Evolutionary conservation across 345 rosid species (phyloP), one percentile per base, ranked within the genome.

Genomic region (Melaleuca alternifolia): DNA sequence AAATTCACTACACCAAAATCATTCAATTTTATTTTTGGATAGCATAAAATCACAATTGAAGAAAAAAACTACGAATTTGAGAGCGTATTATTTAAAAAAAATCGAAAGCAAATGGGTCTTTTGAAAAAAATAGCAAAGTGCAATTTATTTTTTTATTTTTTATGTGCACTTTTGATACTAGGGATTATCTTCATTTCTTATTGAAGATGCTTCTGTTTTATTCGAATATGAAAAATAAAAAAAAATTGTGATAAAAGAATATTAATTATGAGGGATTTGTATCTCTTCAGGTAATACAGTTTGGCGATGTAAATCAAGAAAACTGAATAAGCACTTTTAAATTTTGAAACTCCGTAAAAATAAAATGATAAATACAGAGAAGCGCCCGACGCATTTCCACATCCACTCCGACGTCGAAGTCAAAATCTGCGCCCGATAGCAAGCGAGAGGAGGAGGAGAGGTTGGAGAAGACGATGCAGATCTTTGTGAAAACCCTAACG

Each of bases 401-500:
- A 24, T 2, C 54, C 3, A 13, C 53, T 1, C 53, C 16, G 41
- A 2, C n/a, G 50, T 5, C 2, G 44, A 51, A 24, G 62, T 23
- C 37, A 57, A 85, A 26, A 62, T 10, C 51, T 1, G 16, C 23
- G 4, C 2, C 37, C 41, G 23, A 5, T 11, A 62, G 82, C 81
- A 14, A 53, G 0, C 51, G 59, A 52, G 75, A 54, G 76, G 61
- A 48, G 84, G 48, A 83, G 84, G 52, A 82, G 7, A 84, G 37
- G n/a, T n/a, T n/a, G n/a, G 85, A 83, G 85, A 15, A 12, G 84
- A 54, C n/a, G 57, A 86, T 88, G 90, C 90, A 88, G 90, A 88
- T 88, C 84, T 88, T 86, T 51, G 90, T 88, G 71, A 88, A 86
- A 88, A 86, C 88, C 88, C 88, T 88, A 83, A 86, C 90, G n/a